Base-by-base conservation (phyloP, 495 filamentous ascomycete genomes). In the Neurospora pannonica region DNA sequence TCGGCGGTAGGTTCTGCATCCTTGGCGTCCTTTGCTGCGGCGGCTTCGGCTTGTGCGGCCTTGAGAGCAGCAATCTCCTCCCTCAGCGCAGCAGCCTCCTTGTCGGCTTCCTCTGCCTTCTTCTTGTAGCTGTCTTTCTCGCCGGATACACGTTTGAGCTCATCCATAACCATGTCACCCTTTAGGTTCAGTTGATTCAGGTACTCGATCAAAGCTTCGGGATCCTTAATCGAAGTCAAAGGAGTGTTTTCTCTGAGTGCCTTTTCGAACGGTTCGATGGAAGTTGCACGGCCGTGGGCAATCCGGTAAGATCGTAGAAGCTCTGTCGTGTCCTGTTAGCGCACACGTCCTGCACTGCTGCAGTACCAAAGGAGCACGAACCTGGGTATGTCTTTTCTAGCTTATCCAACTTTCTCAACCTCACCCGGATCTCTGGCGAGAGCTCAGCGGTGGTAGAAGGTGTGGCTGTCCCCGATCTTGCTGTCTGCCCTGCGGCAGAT, bases 181-280 rank as follows among this genome's bases (percentile, higher is more conserved):
- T 95, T 95, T 36, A 94, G 82, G 71, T 91, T 93, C 46, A 97
- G 83, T 81, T 97, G 94, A 76, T 91, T 96, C n/a, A 99, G 87
- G 79, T 98, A 99, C 82, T 98, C 96, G 4, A 95, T 90, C 38
- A 99, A 83, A 2, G 94, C 91, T 75, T 89, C 89, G 0, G 94
- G 93, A 74, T 99, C 97, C 71, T 85, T 88, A 73, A 98, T 97
- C 4, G 93, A 93, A 19, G 93, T 92, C 28, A 98, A 83, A 0
- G 96, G 95, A 0, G 97, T 98, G 74, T 95, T 92, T 78, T 99
- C 96, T 78, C 92, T 92, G 9, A 99, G 86, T 3, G 91, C 89
- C 69, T 92, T 92, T 84, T 99, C 96, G 78, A 99, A 98, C 0
- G 92, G 92, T 78, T 98, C 96, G 78, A 98, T 97, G 3, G 90